Conservation (phyloP, 176 grass and related monocot species). For the Chloris gayana region DNA sequence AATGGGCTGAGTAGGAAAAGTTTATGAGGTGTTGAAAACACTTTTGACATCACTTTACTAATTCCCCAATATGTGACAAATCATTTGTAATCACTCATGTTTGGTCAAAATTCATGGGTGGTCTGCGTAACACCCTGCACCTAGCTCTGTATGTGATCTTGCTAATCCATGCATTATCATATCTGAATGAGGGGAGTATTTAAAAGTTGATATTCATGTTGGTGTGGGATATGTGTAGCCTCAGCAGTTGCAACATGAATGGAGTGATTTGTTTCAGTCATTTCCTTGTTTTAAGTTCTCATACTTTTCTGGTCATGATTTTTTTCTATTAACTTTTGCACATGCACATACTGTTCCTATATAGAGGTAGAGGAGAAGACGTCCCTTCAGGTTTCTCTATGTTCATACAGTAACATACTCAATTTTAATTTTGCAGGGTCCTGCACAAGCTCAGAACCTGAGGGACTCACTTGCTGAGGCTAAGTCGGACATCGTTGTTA, state of each 20-base stretch:
- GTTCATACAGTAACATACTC: constrained; percentile 18
- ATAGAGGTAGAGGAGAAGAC: neutral
- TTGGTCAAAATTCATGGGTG: too few species aligned
- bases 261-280: constrained; percentile 2
- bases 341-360: neutral
- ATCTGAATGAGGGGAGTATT: neutral
- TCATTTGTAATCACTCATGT: too few species aligned
- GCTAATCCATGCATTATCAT: neutral
- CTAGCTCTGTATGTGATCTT: too few species aligned
- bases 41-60: too few species aligned
- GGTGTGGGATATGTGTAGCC: neutral
- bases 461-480: constrained; percentile 74
- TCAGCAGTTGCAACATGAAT: neutral
- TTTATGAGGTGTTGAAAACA: too few species aligned
- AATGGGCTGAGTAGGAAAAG: too few species aligned
- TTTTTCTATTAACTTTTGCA: constrained; percentile 2
- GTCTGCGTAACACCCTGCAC: too few species aligned
- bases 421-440: constrained; percentile 48
- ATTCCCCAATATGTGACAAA: too few species aligned
- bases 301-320: neutral
- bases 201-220: neutral
- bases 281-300: neutral
- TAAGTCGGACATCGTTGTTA: constrained; percentile 76
- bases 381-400: neutral
- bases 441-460: constrained; percentile 82